Evolutionary conservation across 306 rosid species (phyloP).

Genomic region (Inga laurina): DNA sequence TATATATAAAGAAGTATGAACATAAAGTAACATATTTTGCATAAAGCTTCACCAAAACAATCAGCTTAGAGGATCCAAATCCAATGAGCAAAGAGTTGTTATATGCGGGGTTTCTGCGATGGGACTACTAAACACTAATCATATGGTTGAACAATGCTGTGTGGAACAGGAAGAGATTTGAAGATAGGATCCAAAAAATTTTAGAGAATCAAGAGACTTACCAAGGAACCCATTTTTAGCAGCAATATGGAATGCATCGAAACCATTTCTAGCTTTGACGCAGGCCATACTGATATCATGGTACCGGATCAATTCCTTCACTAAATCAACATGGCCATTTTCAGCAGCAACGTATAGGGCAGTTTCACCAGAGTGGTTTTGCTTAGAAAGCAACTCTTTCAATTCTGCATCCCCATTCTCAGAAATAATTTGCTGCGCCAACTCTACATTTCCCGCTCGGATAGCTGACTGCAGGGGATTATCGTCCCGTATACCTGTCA

Average conservation of each 20-base stretch:
- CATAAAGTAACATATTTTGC: background rate
- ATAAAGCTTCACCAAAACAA: background rate
- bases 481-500: constrained; percentile 60
- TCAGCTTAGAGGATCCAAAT: background rate
- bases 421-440: constrained; percentile 51
- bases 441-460: constrained; percentile 58
- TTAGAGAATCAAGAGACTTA: constrained; percentile 33
- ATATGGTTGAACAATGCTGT: constrained; percentile 18
- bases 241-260: constrained; percentile 79
- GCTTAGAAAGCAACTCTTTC: constrained; percentile 57
- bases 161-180: background rate
- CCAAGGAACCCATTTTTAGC: constrained; percentile 78
- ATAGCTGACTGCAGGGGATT: constrained; percentile 58
- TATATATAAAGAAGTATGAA: background rate
- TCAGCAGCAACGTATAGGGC: constrained; percentile 69
- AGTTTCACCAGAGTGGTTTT: constrained; percentile 66
- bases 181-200: background rate
- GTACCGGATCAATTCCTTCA: constrained; percentile 55
- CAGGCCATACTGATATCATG: constrained; percentile 56
- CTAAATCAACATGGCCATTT: constrained; percentile 53
- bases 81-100: background rate
- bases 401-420: constrained; percentile 49
- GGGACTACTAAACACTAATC: constrained; percentile 7
- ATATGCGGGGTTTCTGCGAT: background rate
- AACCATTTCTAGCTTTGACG: constrained; percentile 68